Evolutionary conservation across 768 basidiomycete species (phyloP).

Genomic region (Hirschioporus abietinus): DNA sequence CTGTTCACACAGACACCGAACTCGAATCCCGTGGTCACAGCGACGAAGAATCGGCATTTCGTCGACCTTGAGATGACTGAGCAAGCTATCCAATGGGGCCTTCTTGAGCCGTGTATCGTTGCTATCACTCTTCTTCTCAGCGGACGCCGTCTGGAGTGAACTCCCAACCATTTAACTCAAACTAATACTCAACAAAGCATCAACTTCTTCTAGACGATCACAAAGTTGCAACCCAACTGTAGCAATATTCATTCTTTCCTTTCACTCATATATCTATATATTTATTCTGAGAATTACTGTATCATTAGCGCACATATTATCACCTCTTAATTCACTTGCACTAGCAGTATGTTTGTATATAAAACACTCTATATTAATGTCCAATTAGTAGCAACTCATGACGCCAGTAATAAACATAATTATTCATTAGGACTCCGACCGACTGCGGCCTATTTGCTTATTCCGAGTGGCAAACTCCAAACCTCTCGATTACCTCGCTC

Average conservation of each 20-base stretch:
- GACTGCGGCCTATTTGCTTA: too few relatives aligned
- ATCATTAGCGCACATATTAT: neutral
- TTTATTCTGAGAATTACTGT: neutral
- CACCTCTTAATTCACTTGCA: neutral
- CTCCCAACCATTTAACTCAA: too few relatives aligned
- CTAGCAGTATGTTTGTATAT: neutral
- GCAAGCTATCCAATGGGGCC: conserved; percentile 47
- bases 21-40: conserved; percentile 40
- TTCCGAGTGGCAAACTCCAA: too few relatives aligned
- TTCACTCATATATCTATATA: neutral
- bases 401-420: neutral
- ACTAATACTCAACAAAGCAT: neutral
- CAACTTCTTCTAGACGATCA: neutral
- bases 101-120: conserved; percentile 47
- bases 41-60: conserved; percentile 39
- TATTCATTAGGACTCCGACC: too few relatives aligned
- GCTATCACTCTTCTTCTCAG: conserved; percentile 52
- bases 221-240: neutral
- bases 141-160: conserved; percentile 58
- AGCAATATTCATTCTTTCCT: neutral
- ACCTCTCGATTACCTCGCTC: neutral
- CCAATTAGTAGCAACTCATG: neutral
- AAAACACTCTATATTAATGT: neutral
- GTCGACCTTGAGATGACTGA: conserved; percentile 52
- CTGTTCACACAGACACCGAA: conserved; percentile 37